Evolutionary conservation across 1,139 yeast genomes (phyloP).

Genomic region (Magnusiomyces fungicola): DNA sequence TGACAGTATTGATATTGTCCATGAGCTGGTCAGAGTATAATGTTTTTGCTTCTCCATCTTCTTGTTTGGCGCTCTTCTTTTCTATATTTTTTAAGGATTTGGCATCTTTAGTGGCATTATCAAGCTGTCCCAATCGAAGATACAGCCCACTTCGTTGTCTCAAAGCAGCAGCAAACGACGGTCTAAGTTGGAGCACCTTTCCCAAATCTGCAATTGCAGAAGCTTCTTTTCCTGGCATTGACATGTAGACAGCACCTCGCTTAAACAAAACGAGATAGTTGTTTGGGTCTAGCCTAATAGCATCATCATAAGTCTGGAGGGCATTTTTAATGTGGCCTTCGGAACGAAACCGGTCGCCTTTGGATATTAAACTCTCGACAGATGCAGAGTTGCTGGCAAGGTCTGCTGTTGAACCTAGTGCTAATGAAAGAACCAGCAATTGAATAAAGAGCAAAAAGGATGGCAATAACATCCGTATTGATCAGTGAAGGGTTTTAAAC

Average conservation of each 20-base stretch:
- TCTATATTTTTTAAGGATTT: slow-evolving; percentile 13
- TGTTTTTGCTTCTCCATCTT: slow-evolving; percentile 11
- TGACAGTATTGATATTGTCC: background rate
- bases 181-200: slow-evolving; percentile 29
- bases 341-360: slow-evolving; percentile 11
- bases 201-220: slow-evolving; percentile 35
- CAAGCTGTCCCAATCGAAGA: slow-evolving; percentile 30
- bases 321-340: slow-evolving; percentile 28
- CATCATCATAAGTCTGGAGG: slow-evolving; percentile 50
- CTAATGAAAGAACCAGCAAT: no score
- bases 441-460: no score
- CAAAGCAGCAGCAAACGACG: slow-evolving; percentile 33
- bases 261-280: slow-evolving; percentile 33
- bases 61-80: slow-evolving; percentile 16
- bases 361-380: slow-evolving; percentile 5
- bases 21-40: background rate
- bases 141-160: slow-evolving; percentile 31
- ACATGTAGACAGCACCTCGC: slow-evolving; percentile 34
- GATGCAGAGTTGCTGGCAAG: background rate
- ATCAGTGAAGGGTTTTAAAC: no score
- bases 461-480: no score
- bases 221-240: slow-evolving; percentile 29
- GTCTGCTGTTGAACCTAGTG: no score
- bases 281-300: slow-evolving; percentile 26
- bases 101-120: slow-evolving; percentile 27